Evolutionary conservation across 116 monocot species (phyloP).

Genomic region (Zostera marina): DNA sequence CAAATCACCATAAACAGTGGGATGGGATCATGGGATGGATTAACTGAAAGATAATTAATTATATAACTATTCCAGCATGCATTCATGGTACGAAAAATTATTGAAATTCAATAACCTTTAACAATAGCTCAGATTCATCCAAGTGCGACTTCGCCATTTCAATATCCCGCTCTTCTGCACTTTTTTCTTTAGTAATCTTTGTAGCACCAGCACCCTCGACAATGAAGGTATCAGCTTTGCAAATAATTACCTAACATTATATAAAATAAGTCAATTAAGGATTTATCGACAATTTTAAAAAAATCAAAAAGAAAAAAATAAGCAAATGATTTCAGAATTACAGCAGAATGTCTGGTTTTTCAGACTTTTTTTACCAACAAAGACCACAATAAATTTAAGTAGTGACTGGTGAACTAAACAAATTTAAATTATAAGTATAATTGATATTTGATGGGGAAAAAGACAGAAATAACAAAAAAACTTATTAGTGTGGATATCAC

Average conservation of each 20-base stretch:
- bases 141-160: slow-evolving; percentile 14
- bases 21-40: too few species aligned
- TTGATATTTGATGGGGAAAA: not conserved
- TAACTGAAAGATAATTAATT: too few species aligned
- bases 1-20: not conserved
- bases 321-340: too few species aligned
- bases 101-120: slow-evolving; percentile 4
- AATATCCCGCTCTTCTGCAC: slow-evolving; percentile 14
- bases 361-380: too few species aligned
- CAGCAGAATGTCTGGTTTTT: too few species aligned
- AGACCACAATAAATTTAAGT: too few species aligned
- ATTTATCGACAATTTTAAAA: too few species aligned
- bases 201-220: slow-evolving; percentile 72
- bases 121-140: slow-evolving; percentile 6
- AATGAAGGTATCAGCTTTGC: slow-evolving; percentile 61
- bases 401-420: too few species aligned
- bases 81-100: not conserved
- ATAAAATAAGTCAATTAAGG: too few species aligned
- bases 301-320: too few species aligned
- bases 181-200: slow-evolving; percentile 54
- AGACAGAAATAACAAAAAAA: not conserved
- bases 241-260: slow-evolving; percentile 42
- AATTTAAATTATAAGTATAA: too few species aligned
- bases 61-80: not conserved
- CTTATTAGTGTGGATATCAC: not conserved